Evolutionary conservation across 2,329 filamentous ascomycete genomes (phyloP), one percentile per base, ranked within the genome.

Genomic region (Fusarium brachygibbosum): DNA sequence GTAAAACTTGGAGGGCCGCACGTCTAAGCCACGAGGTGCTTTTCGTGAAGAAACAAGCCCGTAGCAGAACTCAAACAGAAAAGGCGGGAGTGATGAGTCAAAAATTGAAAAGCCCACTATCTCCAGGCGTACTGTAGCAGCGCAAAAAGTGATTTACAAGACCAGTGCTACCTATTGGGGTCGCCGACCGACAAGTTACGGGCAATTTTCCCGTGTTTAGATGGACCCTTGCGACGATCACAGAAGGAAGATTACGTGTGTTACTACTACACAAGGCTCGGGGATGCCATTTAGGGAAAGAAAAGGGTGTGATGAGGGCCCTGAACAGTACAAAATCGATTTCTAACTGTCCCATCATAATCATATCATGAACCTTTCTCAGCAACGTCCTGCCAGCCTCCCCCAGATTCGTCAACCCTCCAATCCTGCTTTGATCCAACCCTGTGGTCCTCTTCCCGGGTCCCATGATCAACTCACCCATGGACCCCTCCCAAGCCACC

Each of bases 21-120:
- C 42, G 70, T 62, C 68, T 66, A 54, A 68, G 68, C 63, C 71
- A 73, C 71, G 68, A 40, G 71, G 42, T 52, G 35, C 55, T 42
- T 56, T 56, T 50, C 16, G 48, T 58, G 32, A 58, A 65, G 58
- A 29, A 38, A n/a, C 11, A 44, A 46, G 40, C 52, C 34, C 21
- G 40, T 42, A 28, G 41, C 25, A 19, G 7, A n/a, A 44, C 41
- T 44, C 23, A 44, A 17, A 23, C 23, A 25, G 16, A 50, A 32
- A 50, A 56, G 52, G 56, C 55, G 23, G 55, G 68, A 70, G 41
- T 74, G 62, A 71, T 72, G 56, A 69, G 58, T 68, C 65, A 58
- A 49, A 61, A 63, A 38, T 29, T 29, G 29, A 29, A 45, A 58
- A 41, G 55, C n/a, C 38, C 23, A 6, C 23, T 25, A 25, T 68